Evolutionary conservation across 1,284 basidiomycete species (phyloP), one percentile per base, ranked within the genome.

Genomic region (Agaricales sp.): DNA sequence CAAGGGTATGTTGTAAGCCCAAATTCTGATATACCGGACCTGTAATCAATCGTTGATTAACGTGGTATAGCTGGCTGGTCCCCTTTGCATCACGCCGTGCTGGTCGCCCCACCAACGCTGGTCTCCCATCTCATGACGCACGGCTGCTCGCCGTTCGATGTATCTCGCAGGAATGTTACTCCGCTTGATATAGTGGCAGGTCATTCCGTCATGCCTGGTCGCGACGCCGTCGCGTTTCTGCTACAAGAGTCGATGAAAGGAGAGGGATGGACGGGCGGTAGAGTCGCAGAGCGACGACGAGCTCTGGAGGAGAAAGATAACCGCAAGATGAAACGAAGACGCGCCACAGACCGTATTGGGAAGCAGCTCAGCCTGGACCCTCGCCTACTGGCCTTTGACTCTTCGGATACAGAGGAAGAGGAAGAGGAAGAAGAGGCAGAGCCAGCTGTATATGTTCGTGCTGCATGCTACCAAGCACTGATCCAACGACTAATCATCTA

Each of bases 121-220:
- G 81, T 97, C 26, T 91, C 92, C 0, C 88, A 92, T 70, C 74
- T 99, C 21, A 83, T 98, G 65, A 94, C 90, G 14, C 89, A 92
- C 57, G 92, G 93, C 38, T 88, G 88, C 50, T 90, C 88, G 11
- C 81, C 88, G 0, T 79, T 88, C 50, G 75, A 80, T 1, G 61
- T 79, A 35, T 94, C 92, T 14, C 75, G 73, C 54, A 78, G 85
- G 22, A 82, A 87, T 16, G 66, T 94, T 23, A 92, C 85, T 1
- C 80, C 93, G 2, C 73, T 92, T 44, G 92, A 95, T 63, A 82
- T 95, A 46, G 78, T 93, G 30, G 84, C 86, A 18, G 87, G 82
- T 1, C 83, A 87, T 59, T 80, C 85, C 0, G 76, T 78, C 11
- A 70, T 92, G 47, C 86, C 87, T 4, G 87, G 87, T 11, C 75